phyloP scores from a whole-genome alignment of 768 basidiomycete genomes.

The Amanita muscaria region DNA sequence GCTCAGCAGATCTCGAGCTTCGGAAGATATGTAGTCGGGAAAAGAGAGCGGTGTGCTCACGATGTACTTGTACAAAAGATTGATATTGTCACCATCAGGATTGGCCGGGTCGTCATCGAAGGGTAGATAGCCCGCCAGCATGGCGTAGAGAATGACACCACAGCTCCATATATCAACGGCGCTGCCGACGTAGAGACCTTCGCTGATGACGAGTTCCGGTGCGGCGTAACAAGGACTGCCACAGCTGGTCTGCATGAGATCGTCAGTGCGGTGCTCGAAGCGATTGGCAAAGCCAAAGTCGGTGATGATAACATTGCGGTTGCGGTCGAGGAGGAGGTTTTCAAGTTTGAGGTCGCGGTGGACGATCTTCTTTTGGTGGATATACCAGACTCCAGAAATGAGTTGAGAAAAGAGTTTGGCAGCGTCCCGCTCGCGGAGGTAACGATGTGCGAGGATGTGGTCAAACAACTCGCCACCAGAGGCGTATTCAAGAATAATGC shows the following conservation, averaged over 20 bases:
- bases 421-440: constrained; percentile 90
- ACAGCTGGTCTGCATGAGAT: constrained; percentile 97
- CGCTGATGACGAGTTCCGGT: constrained; percentile 94
- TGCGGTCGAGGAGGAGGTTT: constrained; percentile 92
- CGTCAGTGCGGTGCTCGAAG: constrained; percentile 86
- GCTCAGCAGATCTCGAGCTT: constrained; percentile 75
- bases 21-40: constrained; percentile 86
- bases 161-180: constrained; percentile 98
- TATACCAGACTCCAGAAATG: constrained; percentile 97
- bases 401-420: constrained; percentile 96
- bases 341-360: constrained; percentile 99
- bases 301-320: constrained; percentile 98
- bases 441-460: constrained; percentile 95
- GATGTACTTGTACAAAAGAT: constrained; percentile 96
- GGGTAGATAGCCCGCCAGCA: constrained; percentile 96
- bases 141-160: constrained; percentile 92
- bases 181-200: constrained; percentile 93
- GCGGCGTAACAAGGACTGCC: constrained; percentile 98
- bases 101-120: constrained; percentile 99
- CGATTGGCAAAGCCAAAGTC: constrained; percentile 99
- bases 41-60: constrained; percentile 94
- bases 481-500: constrained; percentile 97
- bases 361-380: constrained; percentile 98
- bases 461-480: constrained; percentile 98
- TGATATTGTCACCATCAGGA: constrained; percentile 99